Evolutionary conservation across 129 eudicot species (phyloP).

Genomic region (Tagetes patula): DNA sequence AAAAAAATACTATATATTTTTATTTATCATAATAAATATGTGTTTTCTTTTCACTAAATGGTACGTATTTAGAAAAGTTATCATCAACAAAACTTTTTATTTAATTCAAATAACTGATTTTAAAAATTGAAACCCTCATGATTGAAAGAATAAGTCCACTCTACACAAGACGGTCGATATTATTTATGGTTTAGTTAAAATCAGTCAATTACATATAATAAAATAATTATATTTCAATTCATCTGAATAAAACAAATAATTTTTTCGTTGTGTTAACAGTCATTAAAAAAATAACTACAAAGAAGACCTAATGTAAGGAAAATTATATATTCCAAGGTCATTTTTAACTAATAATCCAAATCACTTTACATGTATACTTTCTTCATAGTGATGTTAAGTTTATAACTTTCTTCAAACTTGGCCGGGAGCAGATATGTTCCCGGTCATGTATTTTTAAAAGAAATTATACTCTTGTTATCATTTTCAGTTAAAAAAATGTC

Average conservation of each 20-base stretch:
- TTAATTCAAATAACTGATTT: background rate
- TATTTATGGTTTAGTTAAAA: background rate
- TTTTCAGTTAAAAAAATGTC: background rate
- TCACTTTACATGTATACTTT: too few relatives aligned
- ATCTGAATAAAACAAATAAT: too few relatives aligned
- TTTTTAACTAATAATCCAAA: background rate
- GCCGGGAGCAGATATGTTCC: too few relatives aligned
- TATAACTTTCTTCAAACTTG: too few relatives aligned
- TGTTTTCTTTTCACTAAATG: background rate
- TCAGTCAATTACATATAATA: background rate
- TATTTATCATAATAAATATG: background rate
- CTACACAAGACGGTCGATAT: background rate
- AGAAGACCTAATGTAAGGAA: background rate
- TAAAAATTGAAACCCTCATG: background rate
- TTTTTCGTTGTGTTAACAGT: too few relatives aligned
- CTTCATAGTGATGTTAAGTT: too few relatives aligned
- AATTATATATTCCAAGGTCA: background rate
- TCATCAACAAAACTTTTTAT: background rate
- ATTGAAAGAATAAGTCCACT: background rate
- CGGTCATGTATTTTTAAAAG: too few relatives aligned
- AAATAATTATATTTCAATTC: background rate
- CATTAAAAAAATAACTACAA: background rate
- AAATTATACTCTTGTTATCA: background rate
- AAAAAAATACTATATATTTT: background rate
- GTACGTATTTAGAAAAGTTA: background rate